Conservation (phyloP, 441 rosid genomes). For the Populus tomentosa region DNA sequence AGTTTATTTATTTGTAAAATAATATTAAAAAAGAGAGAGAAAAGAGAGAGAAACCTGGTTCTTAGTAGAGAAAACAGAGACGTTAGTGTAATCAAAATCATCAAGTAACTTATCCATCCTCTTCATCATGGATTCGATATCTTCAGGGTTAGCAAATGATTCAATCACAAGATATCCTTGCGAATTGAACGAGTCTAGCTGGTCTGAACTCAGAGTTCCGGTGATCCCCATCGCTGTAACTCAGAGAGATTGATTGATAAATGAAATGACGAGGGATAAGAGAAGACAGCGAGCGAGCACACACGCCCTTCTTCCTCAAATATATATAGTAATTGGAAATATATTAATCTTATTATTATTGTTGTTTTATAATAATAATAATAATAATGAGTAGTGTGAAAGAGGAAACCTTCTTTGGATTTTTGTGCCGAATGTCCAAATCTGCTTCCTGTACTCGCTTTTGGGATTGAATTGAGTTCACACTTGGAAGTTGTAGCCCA, state of each 20-base stretch:
- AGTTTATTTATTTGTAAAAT: background rate
- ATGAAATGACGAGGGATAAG: background rate
- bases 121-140: slow-evolving; percentile 54
- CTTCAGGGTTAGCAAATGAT: slow-evolving; percentile 59
- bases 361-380: too few species aligned
- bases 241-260: background rate
- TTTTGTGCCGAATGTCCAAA: background rate
- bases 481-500: background rate
- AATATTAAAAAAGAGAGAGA: background rate
- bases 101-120: slow-evolving; percentile 63
- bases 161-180: slow-evolving; percentile 85
- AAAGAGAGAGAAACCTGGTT: slow-evolving; percentile 48
- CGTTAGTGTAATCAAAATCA: slow-evolving; percentile 52
- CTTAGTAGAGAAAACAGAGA: slow-evolving; percentile 84
- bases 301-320: background rate
- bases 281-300: background rate
- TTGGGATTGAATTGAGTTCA: background rate
- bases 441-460: background rate
- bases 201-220: slow-evolving; percentile 57
- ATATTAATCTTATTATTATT: too few species aligned
- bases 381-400: background rate
- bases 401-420: background rate
- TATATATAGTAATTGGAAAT: background rate
- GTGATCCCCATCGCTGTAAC: slow-evolving; percentile 45
- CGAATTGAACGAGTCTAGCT: slow-evolving; percentile 54